Conservation (phyloP, 139 green algal species). For the Tetradesmus lagerheimii region DNA sequence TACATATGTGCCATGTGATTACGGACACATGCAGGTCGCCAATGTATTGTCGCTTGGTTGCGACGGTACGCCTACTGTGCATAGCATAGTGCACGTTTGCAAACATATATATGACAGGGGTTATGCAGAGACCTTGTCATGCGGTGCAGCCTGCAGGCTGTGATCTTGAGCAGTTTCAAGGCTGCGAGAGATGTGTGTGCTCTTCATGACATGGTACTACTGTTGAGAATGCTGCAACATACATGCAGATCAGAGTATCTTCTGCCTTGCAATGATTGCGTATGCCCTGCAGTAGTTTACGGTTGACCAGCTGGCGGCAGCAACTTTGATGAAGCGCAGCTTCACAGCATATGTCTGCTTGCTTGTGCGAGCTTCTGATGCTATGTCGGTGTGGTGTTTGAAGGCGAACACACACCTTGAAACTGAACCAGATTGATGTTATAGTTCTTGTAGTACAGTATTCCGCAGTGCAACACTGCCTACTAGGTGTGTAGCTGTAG, state of each 20-base stretch:
- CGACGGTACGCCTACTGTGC: too few relatives aligned
- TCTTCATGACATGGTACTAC: not conserved
- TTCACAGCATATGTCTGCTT: not conserved
- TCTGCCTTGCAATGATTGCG: not conserved
- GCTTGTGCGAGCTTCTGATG: too few relatives aligned
- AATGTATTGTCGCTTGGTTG: too few relatives aligned
- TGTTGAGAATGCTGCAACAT: not conserved
- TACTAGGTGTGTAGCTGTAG: not conserved
- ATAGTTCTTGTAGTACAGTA: too few relatives aligned
- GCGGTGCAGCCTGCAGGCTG: not conserved
- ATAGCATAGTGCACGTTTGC: too few relatives aligned
- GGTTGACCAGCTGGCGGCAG: not conserved
- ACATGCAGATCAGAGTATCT: not conserved
- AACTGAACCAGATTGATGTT: not conserved
- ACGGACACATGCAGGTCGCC: too few relatives aligned
- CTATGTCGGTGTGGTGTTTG: not conserved
- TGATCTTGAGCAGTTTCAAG: not conserved
- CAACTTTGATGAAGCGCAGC: not conserved
- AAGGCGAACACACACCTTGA: not conserved
- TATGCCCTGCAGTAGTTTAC: not conserved
- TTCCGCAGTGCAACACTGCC: not conserved
- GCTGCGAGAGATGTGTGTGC: not conserved
- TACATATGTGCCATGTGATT: too few relatives aligned
- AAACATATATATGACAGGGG: too few relatives aligned
- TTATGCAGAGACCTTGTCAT: not conserved